Conservation (phyloP, 169 alveolate species). For the Plasmodium gaboni region DNA sequence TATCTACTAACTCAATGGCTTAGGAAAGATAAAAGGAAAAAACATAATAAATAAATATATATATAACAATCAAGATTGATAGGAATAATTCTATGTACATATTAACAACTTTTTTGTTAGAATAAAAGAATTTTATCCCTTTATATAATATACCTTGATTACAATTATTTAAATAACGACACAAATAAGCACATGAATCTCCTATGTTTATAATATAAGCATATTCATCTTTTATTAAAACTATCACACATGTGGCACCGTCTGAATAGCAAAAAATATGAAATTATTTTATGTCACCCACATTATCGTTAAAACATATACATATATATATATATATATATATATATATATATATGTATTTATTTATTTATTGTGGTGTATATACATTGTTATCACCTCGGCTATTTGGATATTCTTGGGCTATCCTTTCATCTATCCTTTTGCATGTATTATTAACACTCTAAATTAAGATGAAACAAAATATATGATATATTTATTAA, state of each 20-base stretch:
- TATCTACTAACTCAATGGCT: constrained; percentile 94
- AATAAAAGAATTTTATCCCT: not conserved
- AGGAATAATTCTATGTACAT: constrained; percentile 1
- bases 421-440: constrained; percentile 49
- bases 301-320: not conserved
- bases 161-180: constrained; percentile 73
- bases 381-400: constrained; percentile 24
- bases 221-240: constrained; percentile 77
- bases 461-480: constrained; percentile 10
- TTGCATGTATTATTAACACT: constrained; percentile 65
- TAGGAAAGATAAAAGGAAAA: not conserved
- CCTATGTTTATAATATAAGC: constrained; percentile 87
- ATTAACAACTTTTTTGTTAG: constrained; percentile 10
- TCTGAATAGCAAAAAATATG: constrained; percentile 75
- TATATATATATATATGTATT: no score
- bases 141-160: constrained; percentile 23
- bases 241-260: constrained; percentile 89
- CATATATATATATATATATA: not conserved
- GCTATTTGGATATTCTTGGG: constrained; percentile 47
- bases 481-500: not conserved
- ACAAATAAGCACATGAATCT: constrained; percentile 88
- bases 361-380: no score
- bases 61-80: not conserved
- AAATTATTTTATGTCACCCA: constrained; percentile 7
- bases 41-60: not conserved